A percentile compares a stretch with the other conserved stretches of the same genome.
Conservation (phyloP, 257 asterid genomes). For the Craterostigma plantagineum region DNA sequence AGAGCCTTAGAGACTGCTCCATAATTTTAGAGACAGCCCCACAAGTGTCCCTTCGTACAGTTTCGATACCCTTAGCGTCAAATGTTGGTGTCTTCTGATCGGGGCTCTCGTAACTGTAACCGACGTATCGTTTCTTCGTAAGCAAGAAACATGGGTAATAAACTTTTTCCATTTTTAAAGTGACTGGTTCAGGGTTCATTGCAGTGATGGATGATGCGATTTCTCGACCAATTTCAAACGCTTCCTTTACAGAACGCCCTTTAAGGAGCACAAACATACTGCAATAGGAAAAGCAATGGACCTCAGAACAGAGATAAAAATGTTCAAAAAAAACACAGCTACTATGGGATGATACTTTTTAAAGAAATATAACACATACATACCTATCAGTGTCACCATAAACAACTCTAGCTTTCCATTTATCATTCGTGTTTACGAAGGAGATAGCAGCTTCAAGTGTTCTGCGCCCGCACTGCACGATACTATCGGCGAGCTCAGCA, state of each 20-base stretch:
- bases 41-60: constrained; percentile 92
- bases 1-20: constrained; percentile 75
- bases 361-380: background rate
- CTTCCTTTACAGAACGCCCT: constrained; percentile 72
- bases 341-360: no score
- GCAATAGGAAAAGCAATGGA: constrained; percentile 6
- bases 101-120: constrained; percentile 81
- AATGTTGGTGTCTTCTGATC: constrained; percentile 61
- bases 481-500: constrained; percentile 97
- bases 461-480: constrained; percentile 93
- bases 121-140: constrained; percentile 91
- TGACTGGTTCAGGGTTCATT: constrained; percentile 75
- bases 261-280: constrained; percentile 93
- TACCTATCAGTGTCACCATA: constrained; percentile 98
- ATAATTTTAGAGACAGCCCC: constrained; percentile 73
- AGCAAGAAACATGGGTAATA: constrained; percentile 89
- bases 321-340: background rate
- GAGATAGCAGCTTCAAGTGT: constrained; percentile 81
- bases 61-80: constrained; percentile 97
- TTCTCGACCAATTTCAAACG: constrained; percentile 69
- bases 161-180: constrained; percentile 87
- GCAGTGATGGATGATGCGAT: constrained; percentile 69
- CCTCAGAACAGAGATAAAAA: background rate
- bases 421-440: constrained; percentile 51
- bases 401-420: constrained; percentile 79